phyloP scores from a whole-genome alignment of 495 filamentous ascomycete genomes.

The Tirmania nivea region DNA sequence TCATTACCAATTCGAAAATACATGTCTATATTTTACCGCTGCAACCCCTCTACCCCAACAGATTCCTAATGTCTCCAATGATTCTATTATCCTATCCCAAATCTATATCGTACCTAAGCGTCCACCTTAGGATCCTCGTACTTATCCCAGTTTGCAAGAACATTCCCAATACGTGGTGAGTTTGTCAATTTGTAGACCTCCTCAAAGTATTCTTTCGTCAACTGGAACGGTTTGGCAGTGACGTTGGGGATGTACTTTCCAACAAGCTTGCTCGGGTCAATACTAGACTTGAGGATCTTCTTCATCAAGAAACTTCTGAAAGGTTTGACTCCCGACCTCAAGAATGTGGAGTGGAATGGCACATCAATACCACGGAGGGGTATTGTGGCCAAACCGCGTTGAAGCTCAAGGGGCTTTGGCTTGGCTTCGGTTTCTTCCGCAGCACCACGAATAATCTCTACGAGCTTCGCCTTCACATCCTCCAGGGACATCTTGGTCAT shows the following conservation, averaged over 20 bases:
- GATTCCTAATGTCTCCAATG: too few relatives aligned
- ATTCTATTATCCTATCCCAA: background rate
- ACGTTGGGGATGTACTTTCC: conserved; percentile 99
- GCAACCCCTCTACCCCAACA: too few relatives aligned
- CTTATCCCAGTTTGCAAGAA: conserved; percentile 67
- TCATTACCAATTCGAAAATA: too few relatives aligned
- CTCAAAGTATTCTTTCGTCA: conserved; percentile 97
- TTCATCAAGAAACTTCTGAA: conserved; percentile 93
- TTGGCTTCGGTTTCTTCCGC: conserved; percentile 71
- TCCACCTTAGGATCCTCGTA: conserved; percentile 26
- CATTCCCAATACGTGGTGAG: conserved; percentile 70
- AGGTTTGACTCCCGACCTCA: conserved; percentile 92
- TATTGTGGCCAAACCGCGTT: conserved; percentile 92
- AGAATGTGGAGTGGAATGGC: conserved; percentile 95
- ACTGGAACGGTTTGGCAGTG: conserved; percentile 79
- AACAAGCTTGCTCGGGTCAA: conserved; percentile 85
- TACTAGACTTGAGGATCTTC: conserved; percentile 97
- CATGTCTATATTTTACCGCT: too few relatives aligned
- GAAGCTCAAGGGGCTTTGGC: conserved; percentile 62
- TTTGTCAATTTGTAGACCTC: conserved; percentile 89
- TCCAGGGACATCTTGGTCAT: conserved; percentile 58
- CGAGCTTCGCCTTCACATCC: conserved; percentile 57
- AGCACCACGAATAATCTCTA: conserved; percentile 66
- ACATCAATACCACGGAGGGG: conserved; percentile 94
- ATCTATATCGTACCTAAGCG: background rate